A percentile compares a stretch with the other conserved stretches of the same genome.
These are phyloP conservation scores for Marasmius oreades DNA, from an alignment of 1,284 basidiomycete genomes.

Conservation along the genomic window DNA sequence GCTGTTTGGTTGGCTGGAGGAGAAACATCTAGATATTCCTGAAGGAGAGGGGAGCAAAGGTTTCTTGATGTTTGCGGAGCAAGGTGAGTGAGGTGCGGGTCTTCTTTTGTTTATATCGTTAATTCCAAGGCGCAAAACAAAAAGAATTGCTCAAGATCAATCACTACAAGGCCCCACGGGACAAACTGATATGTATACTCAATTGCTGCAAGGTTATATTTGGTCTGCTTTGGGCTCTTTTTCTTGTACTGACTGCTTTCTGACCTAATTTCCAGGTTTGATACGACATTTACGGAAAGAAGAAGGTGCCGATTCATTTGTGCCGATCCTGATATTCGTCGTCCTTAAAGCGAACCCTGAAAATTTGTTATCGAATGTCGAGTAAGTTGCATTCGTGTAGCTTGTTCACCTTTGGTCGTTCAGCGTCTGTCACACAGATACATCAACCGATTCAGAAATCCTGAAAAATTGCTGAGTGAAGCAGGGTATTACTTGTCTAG, in stretches of 20 bases:
- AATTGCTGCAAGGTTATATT: slow-evolving; percentile 99
- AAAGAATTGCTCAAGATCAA: slow-evolving; percentile 93
- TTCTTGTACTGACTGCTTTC: slow-evolving; percentile 5
- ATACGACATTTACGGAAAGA: slow-evolving; percentile 83
- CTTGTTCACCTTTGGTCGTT: background rate
- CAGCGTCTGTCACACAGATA: slow-evolving; percentile 54
- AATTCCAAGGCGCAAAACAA: slow-evolving; percentile 3
- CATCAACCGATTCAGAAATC: slow-evolving; percentile 92
- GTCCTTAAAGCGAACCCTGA: slow-evolving; percentile 93
- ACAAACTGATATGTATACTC: slow-evolving; percentile 96
- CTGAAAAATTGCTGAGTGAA: slow-evolving; percentile 88
- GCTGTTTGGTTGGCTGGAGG: slow-evolving; percentile 88
- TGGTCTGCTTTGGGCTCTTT: slow-evolving; percentile 51
- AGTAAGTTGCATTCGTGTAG: slow-evolving; percentile 69
- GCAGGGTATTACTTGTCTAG: slow-evolving; percentile 97
- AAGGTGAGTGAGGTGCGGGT: slow-evolving; percentile 49
- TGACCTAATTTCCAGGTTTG: slow-evolving; percentile 52
- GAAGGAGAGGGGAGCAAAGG: slow-evolving; percentile 68
- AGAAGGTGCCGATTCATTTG: slow-evolving; percentile 88
- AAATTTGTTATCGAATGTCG: slow-evolving; percentile 91
- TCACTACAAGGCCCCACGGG: slow-evolving; percentile 96
- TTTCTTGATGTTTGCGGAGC: slow-evolving; percentile 92
- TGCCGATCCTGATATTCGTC: slow-evolving; percentile 93
- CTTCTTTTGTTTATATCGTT: background rate
- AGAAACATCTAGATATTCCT: slow-evolving; percentile 86